phyloP scores from a whole-genome alignment of 768 basidiomycete genomes.

The Russula lepida region DNA sequence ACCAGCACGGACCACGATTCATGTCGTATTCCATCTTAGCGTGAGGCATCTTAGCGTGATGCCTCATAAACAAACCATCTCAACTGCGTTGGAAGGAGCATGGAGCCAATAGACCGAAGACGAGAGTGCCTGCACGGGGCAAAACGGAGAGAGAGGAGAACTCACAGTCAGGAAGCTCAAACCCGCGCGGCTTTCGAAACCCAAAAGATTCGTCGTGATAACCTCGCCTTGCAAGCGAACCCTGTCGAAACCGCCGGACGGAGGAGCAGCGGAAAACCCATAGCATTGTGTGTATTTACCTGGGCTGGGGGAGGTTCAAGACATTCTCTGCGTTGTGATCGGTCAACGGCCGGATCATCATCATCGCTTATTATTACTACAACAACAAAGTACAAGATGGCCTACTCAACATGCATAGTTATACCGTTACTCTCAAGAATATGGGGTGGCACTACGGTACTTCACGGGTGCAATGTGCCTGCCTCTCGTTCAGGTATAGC shows the following conservation, averaged over 20 bases:
- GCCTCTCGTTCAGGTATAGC: too few species aligned
- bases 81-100: background rate
- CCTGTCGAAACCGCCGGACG: background rate
- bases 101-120: background rate
- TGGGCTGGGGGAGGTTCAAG: background rate
- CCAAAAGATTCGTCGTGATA: conserved; percentile 82
- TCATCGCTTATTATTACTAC: background rate
- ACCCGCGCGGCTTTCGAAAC: conserved; percentile 55
- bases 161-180: conserved; percentile 67
- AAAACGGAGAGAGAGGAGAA: background rate
- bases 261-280: background rate
- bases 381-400: too few species aligned
- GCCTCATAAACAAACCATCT: background rate
- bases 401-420: too few species aligned
- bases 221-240: conserved; percentile 13
- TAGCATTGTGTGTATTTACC: background rate
- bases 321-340: background rate
- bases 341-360: background rate
- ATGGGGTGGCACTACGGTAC: too few species aligned
- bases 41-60: background rate
- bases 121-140: too few species aligned
- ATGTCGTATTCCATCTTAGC: background rate
- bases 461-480: too few species aligned
- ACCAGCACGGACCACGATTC: background rate
- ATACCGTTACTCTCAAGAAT: too few species aligned